Conservation (phyloP, 805 yeast species). For the Danielia reshetovae region DNA sequence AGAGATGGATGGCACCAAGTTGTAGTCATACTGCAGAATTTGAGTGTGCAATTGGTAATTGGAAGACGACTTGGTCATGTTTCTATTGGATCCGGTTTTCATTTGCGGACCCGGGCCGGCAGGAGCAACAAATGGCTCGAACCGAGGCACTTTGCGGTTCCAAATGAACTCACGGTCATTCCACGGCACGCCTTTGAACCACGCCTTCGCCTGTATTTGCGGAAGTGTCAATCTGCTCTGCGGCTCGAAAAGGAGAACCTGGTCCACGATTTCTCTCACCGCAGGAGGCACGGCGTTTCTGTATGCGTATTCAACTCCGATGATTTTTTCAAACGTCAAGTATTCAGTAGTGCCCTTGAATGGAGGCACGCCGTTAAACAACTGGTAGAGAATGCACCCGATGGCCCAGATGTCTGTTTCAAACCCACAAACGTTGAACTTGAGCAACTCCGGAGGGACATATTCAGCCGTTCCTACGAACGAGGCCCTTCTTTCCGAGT, state of each 20-base stretch:
- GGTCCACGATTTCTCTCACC: conserved; percentile 29
- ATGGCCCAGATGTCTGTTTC: conserved; percentile 91
- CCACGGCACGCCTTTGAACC: conserved; percentile 41
- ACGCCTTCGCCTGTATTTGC: conserved; percentile 29
- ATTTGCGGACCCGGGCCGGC: conserved; percentile 17
- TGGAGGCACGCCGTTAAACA: conserved; percentile 82
- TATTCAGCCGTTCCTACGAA: conserved; percentile 98
- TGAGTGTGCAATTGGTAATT: conserved; percentile 39
- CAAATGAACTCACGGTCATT: conserved; percentile 37
- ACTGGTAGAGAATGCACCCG: conserved; percentile 83
- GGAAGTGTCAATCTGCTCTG: conserved; percentile 27
- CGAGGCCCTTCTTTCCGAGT: conserved; percentile 45
- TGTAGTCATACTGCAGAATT: conserved; percentile 31
- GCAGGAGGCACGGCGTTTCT: conserved; percentile 25
- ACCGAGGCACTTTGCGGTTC: conserved; percentile 27
- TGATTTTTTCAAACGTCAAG: conserved; percentile 84
- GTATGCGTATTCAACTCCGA: conserved; percentile 64
- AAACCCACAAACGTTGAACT: conserved; percentile 74
- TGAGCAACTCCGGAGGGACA: conserved; percentile 86
- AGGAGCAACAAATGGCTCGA: conserved; percentile 19
- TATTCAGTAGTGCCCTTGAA: conserved; percentile 85
- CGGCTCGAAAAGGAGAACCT: conserved; percentile 31
- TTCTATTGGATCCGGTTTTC: conserved; percentile 35
- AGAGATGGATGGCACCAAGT: conserved; percentile 29
- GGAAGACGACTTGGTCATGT: conserved; percentile 33